Percentiles rank a stretch among this genome's conserved stretches.
These are phyloP conservation scores for Mucor indicus DNA, from an alignment of 371 early-diverging fungal genomes.

Conservation along the genomic window DNA sequence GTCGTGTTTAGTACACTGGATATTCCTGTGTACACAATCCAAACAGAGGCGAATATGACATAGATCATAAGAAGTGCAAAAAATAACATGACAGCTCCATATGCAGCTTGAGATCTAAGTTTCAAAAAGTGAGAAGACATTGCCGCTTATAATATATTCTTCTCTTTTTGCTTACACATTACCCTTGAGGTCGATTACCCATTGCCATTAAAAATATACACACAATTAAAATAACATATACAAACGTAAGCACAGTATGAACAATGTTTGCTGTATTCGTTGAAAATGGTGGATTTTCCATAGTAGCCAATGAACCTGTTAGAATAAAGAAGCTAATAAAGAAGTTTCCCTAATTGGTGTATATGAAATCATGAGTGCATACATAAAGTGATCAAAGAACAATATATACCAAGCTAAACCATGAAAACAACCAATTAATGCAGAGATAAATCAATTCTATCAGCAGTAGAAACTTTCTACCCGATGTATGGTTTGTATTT, in stretches of 20 bases:
- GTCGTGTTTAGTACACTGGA: slow-evolving; percentile 7
- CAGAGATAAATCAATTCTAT: slow-evolving; percentile 72
- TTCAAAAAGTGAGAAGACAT: too few relatives aligned
- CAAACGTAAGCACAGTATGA: slow-evolving; percentile 48
- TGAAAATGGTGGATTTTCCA: slow-evolving; percentile 50
- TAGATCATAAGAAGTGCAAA: slow-evolving; percentile 55
- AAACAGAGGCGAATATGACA: slow-evolving; percentile 50
- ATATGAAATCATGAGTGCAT: not conserved
- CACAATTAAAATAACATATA: slow-evolving; percentile 53
- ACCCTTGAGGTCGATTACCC: slow-evolving; percentile 84
- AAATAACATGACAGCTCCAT: slow-evolving; percentile 50
- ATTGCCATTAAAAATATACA: slow-evolving; percentile 66
- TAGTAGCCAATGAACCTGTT: slow-evolving; percentile 33
- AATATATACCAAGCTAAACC: slow-evolving; percentile 64
- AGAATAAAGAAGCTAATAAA: slow-evolving; percentile 73
- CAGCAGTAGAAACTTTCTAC: slow-evolving; percentile 62
- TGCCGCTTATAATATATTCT: too few relatives aligned
- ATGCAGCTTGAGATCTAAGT: slow-evolving; percentile 34
- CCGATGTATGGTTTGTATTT: slow-evolving; percentile 63
- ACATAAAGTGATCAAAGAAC: not conserved
- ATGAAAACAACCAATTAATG: slow-evolving; percentile 70
- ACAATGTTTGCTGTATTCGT: slow-evolving; percentile 28
- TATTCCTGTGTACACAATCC: slow-evolving; percentile 36
- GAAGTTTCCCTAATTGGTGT: slow-evolving; percentile 64
- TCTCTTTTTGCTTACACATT: too few relatives aligned